Percentiles rank a stretch among this genome's conserved stretches.
Evolutionary conservation across 495 filamentous ascomycete genomes (phyloP).

Genomic region (Aspergillus kassunensis): DNA sequence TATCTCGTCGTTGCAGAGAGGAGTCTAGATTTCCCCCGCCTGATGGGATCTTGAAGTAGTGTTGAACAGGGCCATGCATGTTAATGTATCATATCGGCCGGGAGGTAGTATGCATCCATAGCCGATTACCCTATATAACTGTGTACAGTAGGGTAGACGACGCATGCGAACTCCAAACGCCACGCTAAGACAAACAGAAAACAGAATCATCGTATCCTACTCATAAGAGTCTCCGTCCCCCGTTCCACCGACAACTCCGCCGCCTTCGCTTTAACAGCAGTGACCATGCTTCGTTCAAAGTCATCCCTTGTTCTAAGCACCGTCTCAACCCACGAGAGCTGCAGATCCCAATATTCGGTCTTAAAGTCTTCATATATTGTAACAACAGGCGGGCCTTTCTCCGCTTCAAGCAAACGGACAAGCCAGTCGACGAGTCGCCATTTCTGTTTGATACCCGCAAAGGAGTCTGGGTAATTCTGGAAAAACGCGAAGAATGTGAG

Average conservation of each 20-base stretch:
- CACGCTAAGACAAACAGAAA: constrained; percentile 15
- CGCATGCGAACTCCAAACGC: constrained; percentile 16
- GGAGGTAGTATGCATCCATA: too few relatives aligned
- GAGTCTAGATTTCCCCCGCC: constrained; percentile 18
- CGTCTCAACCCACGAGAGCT: constrained; percentile 93
- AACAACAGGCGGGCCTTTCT: constrained; percentile 66
- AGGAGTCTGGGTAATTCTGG: constrained; percentile 58
- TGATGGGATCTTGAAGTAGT: too few relatives aligned
- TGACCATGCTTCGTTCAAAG: constrained; percentile 86
- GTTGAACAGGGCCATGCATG: not conserved
- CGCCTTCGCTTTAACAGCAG: constrained; percentile 77
- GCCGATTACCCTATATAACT: not conserved
- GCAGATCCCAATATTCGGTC: constrained; percentile 85
- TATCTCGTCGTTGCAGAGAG: constrained; percentile 40
- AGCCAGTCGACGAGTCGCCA: constrained; percentile 88
- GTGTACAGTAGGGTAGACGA: not conserved
- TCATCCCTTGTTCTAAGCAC: constrained; percentile 85
- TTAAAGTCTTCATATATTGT: constrained; percentile 81
- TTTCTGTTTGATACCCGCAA: constrained; percentile 74
- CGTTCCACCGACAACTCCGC: constrained; percentile 76
- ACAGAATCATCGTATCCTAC: constrained; percentile 65
- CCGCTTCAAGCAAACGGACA: constrained; percentile 64
- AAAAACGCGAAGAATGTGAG: constrained; percentile 76
- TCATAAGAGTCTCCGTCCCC: constrained; percentile 85
- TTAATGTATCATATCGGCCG: too few relatives aligned